Evolutionary conservation across 139 green algal genomes (phyloP).

Genomic region (Haematococcus lacustris): DNA sequence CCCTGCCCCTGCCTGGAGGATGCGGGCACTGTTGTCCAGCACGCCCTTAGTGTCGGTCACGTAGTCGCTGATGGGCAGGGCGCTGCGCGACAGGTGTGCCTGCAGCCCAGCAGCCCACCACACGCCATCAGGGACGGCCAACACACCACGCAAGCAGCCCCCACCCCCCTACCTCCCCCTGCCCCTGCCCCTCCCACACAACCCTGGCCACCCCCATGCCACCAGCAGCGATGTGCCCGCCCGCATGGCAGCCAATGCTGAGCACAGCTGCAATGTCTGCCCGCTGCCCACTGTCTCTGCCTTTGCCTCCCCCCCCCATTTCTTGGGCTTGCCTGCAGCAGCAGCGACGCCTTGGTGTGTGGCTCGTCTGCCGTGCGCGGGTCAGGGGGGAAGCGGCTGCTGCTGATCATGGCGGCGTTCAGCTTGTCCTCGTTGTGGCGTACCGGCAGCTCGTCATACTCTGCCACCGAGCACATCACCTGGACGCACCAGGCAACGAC

Average conservation of each 20-base stretch:
- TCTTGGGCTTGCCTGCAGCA: slow-evolving; percentile 57
- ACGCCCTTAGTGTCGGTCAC: slow-evolving; percentile 86
- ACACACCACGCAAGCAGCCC: slow-evolving; percentile 1
- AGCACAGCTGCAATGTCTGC: too few species aligned
- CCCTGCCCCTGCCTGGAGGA: slow-evolving; percentile 58
- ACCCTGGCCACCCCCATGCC: too few species aligned
- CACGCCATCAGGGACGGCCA: slow-evolving; percentile 1
- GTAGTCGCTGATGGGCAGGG: slow-evolving; percentile 90
- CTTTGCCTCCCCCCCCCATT: too few species aligned
- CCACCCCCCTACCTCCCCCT: too few species aligned
- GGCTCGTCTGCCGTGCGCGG: slow-evolving; percentile 70
- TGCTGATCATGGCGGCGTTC: slow-evolving; percentile 46
- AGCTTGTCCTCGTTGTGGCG: slow-evolving; percentile 97
- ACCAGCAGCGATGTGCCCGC: too few species aligned
- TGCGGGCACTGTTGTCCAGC: slow-evolving; percentile 85
- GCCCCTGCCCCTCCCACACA: too few species aligned
- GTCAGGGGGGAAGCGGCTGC: slow-evolving; percentile 39
- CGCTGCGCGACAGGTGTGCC: slow-evolving; percentile 75
- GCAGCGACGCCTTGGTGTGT: slow-evolving; percentile 90
- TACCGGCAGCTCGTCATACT: slow-evolving; percentile 96
- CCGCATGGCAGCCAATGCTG: too few species aligned
- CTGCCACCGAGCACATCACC: slow-evolving; percentile 64
- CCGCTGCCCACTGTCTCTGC: too few species aligned
- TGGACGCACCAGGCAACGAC: neutral
- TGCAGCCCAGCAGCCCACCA: slow-evolving; percentile 34